Conservation (phyloP, 139 green algal genomes). For the Tetraselmis chui region DNA sequence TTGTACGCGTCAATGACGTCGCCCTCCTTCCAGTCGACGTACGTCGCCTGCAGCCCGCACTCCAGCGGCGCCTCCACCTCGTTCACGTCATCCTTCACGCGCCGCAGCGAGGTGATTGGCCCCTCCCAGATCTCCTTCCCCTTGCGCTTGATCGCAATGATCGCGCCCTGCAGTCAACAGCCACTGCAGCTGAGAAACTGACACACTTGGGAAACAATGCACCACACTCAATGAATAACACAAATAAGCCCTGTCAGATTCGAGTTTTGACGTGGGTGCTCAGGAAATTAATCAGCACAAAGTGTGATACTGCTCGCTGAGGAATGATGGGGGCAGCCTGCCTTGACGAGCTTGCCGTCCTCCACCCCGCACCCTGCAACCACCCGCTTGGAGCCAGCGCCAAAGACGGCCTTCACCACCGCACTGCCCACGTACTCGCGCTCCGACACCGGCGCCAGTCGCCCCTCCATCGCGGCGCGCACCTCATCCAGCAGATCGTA, state of each 20-base stretch:
- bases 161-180: not conserved
- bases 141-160: conserved; percentile 5
- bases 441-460: conserved; percentile 75
- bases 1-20: conserved; percentile 36
- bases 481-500: conserved; percentile 96
- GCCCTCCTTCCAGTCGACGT: conserved; percentile 64
- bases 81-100: conserved; percentile 66
- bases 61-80: conserved; percentile 63
- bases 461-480: conserved; percentile 90
- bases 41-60: conserved; percentile 70
- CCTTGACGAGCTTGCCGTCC: conserved; percentile 57
- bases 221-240: conserved; percentile 41
- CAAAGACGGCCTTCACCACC: conserved; percentile 77
- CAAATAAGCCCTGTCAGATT: conserved; percentile 17
- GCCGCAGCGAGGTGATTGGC: conserved; percentile 47
- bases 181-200: not conserved
- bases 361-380: conserved; percentile 77
- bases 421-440: conserved; percentile 43
- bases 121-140: conserved; percentile 49
- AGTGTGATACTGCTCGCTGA: not conserved
- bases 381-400: conserved; percentile 48
- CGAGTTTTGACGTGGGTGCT: conserved; percentile 23
- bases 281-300: not conserved
- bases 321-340: not conserved
- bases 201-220: not conserved